Evolutionary conservation across 2,329 filamentous ascomycete genomes (phyloP).

Genomic region (Phoma sp.): DNA sequence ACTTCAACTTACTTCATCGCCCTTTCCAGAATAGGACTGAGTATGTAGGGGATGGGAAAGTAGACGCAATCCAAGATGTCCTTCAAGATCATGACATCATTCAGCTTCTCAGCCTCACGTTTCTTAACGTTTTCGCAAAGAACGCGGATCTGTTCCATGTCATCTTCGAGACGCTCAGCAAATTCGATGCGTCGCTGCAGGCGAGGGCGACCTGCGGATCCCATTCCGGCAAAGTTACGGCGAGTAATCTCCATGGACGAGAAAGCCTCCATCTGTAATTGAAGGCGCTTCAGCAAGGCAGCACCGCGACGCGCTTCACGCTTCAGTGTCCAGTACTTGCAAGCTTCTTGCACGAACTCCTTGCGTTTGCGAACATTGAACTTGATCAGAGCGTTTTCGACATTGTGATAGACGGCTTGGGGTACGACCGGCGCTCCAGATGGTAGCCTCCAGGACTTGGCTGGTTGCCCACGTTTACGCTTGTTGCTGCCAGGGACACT

Average conservation of each 20-base stretch:
- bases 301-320: slow-evolving; percentile 90
- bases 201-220: slow-evolving; percentile 78
- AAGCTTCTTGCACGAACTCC: slow-evolving; percentile 90
- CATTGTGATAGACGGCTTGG: slow-evolving; percentile 82
- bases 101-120: slow-evolving; percentile 79
- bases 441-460: slow-evolving; percentile 87
- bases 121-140: slow-evolving; percentile 75
- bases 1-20: slow-evolving; percentile 76
- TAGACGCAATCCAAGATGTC: slow-evolving; percentile 88
- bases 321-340: slow-evolving; percentile 98
- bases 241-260: slow-evolving; percentile 97
- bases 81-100: slow-evolving; percentile 77
- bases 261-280: slow-evolving; percentile 94
- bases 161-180: slow-evolving; percentile 74
- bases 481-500: slow-evolving; percentile 63
- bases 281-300: slow-evolving; percentile 88
- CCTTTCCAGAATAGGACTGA: slow-evolving; percentile 80
- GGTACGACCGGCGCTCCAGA: slow-evolving; percentile 96
- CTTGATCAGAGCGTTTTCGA: slow-evolving; percentile 81
- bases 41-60: slow-evolving; percentile 81
- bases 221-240: slow-evolving; percentile 95
- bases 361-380: slow-evolving; percentile 88
- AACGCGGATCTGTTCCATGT: slow-evolving; percentile 77
- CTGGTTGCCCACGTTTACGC: slow-evolving; percentile 60
- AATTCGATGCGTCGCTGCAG: slow-evolving; percentile 88